Evolutionary conservation across 257 asterid species (phyloP).

Genomic region (Penstemon davidsonii): DNA sequence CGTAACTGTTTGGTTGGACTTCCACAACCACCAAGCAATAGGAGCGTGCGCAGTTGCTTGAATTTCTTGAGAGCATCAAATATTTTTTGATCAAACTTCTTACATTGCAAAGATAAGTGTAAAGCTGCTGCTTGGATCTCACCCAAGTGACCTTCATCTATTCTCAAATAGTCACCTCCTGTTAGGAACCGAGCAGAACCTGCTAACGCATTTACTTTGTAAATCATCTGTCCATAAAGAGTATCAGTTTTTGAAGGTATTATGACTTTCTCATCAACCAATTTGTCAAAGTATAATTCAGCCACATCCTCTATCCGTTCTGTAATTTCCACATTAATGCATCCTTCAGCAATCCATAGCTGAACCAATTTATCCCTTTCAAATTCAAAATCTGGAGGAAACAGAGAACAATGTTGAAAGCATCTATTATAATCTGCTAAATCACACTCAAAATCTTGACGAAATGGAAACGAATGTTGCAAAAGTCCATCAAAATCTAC

Average conservation of each 20-base stretch:
- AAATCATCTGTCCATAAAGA: conserved; percentile 23
- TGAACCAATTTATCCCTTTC: conserved; percentile 41
- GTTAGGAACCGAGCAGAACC: conserved; percentile 2
- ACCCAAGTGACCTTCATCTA: conserved; percentile 23
- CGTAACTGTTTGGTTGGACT: conserved; percentile 25
- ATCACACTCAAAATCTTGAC: neutral
- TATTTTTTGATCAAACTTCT: conserved; percentile 23
- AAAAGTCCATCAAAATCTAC: neutral
- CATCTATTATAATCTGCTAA: conserved; percentile 19
- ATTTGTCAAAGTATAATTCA: conserved; percentile 26
- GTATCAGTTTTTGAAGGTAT: conserved; percentile 28
- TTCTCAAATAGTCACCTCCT: conserved; percentile 26
- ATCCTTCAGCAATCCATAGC: conserved; percentile 56
- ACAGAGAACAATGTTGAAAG: conserved; percentile 34
- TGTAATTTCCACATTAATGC: conserved; percentile 25
- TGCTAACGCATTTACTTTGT: conserved; percentile 33
- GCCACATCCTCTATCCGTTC: conserved; percentile 43
- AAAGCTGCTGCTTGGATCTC: conserved; percentile 12
- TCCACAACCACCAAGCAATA: conserved; percentile 16
- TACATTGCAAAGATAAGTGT: conserved; percentile 35
- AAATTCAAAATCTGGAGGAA: conserved; percentile 37
- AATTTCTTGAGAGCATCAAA: conserved; percentile 28
- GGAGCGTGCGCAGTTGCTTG: conserved; percentile 41
- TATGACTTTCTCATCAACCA: conserved; percentile 29
- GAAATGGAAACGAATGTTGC: neutral